Evolutionary conservation across 2,329 filamentous ascomycete genomes (phyloP).

Genomic region (Atkinsonella texensis): DNA sequence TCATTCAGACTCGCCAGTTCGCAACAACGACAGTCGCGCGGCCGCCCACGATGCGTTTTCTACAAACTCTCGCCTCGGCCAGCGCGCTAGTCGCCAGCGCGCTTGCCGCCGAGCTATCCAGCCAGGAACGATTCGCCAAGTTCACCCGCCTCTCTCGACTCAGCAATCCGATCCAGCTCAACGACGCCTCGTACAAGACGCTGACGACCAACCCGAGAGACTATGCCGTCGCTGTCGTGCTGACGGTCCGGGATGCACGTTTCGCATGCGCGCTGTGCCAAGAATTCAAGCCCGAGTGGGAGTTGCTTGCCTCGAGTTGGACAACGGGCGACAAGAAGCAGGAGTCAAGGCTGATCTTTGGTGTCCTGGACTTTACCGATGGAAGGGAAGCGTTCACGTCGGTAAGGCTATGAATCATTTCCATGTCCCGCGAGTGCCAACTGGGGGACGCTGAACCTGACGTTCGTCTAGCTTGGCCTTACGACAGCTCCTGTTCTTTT

Average conservation of each 20-base stretch:
- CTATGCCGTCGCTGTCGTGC: conserved; percentile 68
- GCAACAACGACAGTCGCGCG: conserved; percentile 6
- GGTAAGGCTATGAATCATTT: conserved; percentile 36
- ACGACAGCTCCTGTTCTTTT: conserved; percentile 89
- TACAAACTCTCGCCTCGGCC: conserved; percentile 49
- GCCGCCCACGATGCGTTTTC: conserved; percentile 51
- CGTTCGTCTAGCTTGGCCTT: conserved; percentile 57
- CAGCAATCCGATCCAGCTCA: conserved; percentile 61
- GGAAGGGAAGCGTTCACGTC: conserved; percentile 79
- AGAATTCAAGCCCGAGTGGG: conserved; percentile 92
- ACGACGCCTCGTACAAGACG: conserved; percentile 62
- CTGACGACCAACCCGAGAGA: conserved; percentile 70
- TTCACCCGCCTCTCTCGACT: conserved; percentile 58
- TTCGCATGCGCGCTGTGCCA: conserved; percentile 80
- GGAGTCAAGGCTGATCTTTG: conserved; percentile 64
- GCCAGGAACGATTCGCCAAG: conserved; percentile 53
- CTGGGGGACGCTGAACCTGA: background rate
- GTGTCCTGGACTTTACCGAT: conserved; percentile 75
- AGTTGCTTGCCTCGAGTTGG: conserved; percentile 78
- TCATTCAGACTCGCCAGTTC: conserved; percentile 5
- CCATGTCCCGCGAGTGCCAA: background rate
- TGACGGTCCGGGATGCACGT: conserved; percentile 74
- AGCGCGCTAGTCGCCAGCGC: conserved; percentile 49
- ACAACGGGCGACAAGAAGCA: conserved; percentile 66
- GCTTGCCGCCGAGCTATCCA: conserved; percentile 52